phyloP scores from a whole-genome alignment of 2,329 filamentous ascomycete species.

The Incumbomyces delicatus region DNA sequence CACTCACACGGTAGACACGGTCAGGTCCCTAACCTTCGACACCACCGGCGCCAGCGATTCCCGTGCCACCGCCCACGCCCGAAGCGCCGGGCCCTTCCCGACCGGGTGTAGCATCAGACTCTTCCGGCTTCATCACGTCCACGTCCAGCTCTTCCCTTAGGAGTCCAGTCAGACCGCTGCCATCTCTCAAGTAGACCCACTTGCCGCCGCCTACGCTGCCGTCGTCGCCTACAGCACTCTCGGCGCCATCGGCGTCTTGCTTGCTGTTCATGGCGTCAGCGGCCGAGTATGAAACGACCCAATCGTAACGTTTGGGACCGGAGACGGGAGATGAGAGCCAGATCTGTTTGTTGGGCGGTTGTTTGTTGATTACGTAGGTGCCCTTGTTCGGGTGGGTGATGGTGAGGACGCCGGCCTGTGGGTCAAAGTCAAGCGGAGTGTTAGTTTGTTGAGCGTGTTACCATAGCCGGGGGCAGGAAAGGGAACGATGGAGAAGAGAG shows the following conservation, averaged over 20 bases:
- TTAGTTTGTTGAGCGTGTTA: neutral
- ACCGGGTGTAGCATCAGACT: constrained; percentile 8
- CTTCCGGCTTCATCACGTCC: constrained; percentile 35
- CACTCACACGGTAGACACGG: neutral
- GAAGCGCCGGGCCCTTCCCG: constrained; percentile 12
- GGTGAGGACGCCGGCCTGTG: constrained; percentile 77
- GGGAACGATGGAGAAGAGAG: no score
- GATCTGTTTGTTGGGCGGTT: constrained; percentile 93
- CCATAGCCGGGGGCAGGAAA: no score
- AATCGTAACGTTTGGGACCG: constrained; percentile 91
- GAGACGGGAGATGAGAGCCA: constrained; percentile 89
- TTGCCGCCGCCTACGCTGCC: constrained; percentile 44
- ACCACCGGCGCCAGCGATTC: neutral
- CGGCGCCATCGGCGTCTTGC: constrained; percentile 54
- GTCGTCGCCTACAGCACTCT: constrained; percentile 14
- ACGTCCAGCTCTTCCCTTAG: constrained; percentile 68
- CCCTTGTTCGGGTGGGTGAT: constrained; percentile 57
- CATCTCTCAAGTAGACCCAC: constrained; percentile 85
- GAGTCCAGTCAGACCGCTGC: constrained; percentile 62
- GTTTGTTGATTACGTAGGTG: constrained; percentile 94
- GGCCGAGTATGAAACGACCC: constrained; percentile 52
- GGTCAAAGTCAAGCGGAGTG: neutral
- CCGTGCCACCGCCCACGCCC: constrained; percentile 2
- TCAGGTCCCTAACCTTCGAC: neutral
- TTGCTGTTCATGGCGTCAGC: constrained; percentile 62